Evolutionary conservation across 495 filamentous ascomycete species (phyloP), one percentile per base, ranked within the genome.

Genomic region (Oidiodendron maius): DNA sequence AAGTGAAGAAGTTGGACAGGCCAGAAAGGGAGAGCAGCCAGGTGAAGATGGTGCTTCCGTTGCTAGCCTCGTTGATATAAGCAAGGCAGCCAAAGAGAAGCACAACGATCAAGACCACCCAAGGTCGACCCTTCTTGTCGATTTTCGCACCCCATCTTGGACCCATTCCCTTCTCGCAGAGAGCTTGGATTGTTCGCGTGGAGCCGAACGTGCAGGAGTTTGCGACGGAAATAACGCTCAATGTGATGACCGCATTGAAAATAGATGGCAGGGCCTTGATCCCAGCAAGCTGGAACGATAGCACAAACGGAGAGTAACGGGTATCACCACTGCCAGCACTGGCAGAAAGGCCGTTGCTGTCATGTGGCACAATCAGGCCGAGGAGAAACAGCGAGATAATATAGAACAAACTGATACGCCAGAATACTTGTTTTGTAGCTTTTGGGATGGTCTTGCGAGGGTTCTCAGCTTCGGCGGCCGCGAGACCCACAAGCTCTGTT

Each of bases 21-120:
- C 88, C 91, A 0, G 89, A 95, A 36, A 95, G 78, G 25, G 91
- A 87, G 50, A 95, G 76, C 67, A 97, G 86, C 91, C 91, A 97
- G 34, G 70, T 71, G 55, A 96, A 90, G 0, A 87, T 86, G 1
- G 53, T 45, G 9, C 51, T 38, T 32, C 71, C 74, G 12, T 51
- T 32, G 0, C 55, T 38, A 5, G 72, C 71, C 48, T 75, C 69
- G 48, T 72, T 74, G 49, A 79, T 71, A 55, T 71, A 81, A 24
- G 77, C 77, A 2, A 81, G 64, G 34, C 70, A 65, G 12, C 77
- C 64, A 50, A 84, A 79, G 34, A 54, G 41, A 25, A 84, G 58
- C 51, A 75, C 70, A 24, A 83, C 50, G 17, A 76, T n/a, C 35
- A 79, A 55, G 46, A 69, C 75, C 56, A 64, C 70, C 13, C 77